Evolutionary conservation across 1,139 yeast species (phyloP), one percentile per base, ranked within the genome.

Genomic region (Yamadazyma spencermartinsiae): DNA sequence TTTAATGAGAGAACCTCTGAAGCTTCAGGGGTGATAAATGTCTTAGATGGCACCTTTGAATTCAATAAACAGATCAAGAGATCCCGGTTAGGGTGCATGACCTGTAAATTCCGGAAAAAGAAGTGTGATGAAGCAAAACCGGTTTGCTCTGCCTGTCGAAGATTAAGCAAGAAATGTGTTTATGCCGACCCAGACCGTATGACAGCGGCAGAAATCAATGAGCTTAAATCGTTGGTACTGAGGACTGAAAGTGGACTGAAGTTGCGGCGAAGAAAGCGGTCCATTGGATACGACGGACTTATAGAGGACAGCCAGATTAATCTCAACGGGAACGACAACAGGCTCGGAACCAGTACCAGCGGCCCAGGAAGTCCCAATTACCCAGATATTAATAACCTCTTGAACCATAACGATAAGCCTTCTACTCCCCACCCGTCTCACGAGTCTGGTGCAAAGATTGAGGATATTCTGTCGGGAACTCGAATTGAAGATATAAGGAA

Each of bases 31-130:
- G 19, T 16, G 4, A 16, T 28, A 8, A 19, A 15, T 11, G 33
- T 19, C 14, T 6, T 19, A 6, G 23, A 18, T n/a, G 25, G 11
- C 11, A 4, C 33, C 6, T 18, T 30, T 12, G 18, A 30, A 11
- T 4, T n/a, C 18, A 11, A 18, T 12, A 14, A 17, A 25, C 31
- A 43, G 12, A 31, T 47, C 13, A 51, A 47, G 43, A 54, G 80
- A 39, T 74, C 82, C 2, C 68, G 70, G 47, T 68, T 68, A 46
- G 92, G 92, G 0, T 84, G 92, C 55, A 60, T 82, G 33, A 82
- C 89, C 0, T 84, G 92, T 51, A 78, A 87, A 42, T 70, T 74
- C 34, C 62, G 92, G 30, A 84, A 84, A 67, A 84, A 84, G 58
- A 77, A 86, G 48, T 84, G 92, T 51, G 80, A 83, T 51, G 92